Percentiles rank a stretch among this genome's conserved stretches.
Conservation (phyloP, 2,329 filamentous ascomycete genomes). For the Trichoderma afroharzianum region DNA sequence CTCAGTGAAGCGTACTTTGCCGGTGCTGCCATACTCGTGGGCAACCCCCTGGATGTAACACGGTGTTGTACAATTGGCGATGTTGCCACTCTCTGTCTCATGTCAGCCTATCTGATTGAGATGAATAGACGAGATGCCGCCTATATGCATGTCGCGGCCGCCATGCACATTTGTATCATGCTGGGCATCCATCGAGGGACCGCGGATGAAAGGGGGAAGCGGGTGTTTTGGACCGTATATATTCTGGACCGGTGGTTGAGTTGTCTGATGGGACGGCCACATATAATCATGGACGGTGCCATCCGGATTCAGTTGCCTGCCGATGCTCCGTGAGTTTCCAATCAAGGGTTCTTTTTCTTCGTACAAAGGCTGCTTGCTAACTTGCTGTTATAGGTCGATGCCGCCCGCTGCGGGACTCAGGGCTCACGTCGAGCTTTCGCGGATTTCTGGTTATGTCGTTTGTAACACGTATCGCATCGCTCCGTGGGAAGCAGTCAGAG, state of each 20-base stretch:
- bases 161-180: constrained; percentile 47
- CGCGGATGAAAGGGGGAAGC: constrained; percentile 42
- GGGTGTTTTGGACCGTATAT: constrained; percentile 52
- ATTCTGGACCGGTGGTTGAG: constrained; percentile 48
- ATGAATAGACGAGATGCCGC: constrained; percentile 47
- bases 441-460: constrained; percentile 47
- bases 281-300: constrained; percentile 45
- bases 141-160: constrained; percentile 44
- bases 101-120: constrained; percentile 48
- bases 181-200: constrained; percentile 46
- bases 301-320: constrained; percentile 42
- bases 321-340: constrained; percentile 37
- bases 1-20: constrained; percentile 44
- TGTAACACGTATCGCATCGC: constrained; percentile 44
- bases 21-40: constrained; percentile 41
- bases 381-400: constrained; percentile 33
- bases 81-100: constrained; percentile 43
- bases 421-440: constrained; percentile 45
- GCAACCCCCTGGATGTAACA: constrained; percentile 45
- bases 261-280: constrained; percentile 48
- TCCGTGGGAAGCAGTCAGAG: constrained; percentile 27
- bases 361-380: background rate
- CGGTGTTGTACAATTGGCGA: constrained; percentile 38
- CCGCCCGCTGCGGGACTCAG: constrained; percentile 42
- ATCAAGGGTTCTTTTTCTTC: too few species aligned